Evolutionary conservation across 1,284 basidiomycete species (phyloP).

Genomic region (Papiliotrema flavescens): DNA sequence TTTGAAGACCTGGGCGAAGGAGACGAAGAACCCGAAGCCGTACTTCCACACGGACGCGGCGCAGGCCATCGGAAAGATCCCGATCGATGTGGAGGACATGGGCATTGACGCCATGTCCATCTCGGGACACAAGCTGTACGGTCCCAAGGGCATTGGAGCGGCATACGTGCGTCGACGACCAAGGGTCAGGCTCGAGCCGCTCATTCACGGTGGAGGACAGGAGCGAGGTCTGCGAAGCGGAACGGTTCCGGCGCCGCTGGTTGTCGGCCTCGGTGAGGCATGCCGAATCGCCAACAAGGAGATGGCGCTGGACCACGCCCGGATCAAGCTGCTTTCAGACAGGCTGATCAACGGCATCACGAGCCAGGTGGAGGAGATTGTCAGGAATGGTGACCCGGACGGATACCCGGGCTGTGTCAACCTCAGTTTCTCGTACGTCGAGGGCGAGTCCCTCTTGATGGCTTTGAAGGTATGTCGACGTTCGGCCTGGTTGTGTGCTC

Average conservation of each 20-base stretch:
- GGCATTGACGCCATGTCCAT: conserved; percentile 95
- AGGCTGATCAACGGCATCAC: conserved; percentile 80
- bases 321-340: conserved; percentile 72
- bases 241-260: conserved; percentile 83
- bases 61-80: conserved; percentile 89
- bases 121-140: conserved; percentile 97
- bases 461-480: conserved; percentile 67
- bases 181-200: conserved; percentile 89
- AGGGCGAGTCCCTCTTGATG: conserved; percentile 97
- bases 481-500: not conserved
- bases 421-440: conserved; percentile 93
- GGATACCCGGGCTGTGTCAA: conserved; percentile 94
- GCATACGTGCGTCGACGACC: conserved; percentile 91
- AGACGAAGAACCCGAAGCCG: conserved; percentile 72
- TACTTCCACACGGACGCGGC: conserved; percentile 98
- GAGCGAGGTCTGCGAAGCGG: conserved; percentile 93
- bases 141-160: conserved; percentile 94
- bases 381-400: conserved; percentile 85
- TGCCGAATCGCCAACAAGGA: conserved; percentile 86
- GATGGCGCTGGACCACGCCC: conserved; percentile 84
- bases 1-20: conserved; percentile 52
- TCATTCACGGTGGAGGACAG: conserved; percentile 94
- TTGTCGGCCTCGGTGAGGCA: conserved; percentile 93
- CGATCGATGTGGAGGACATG: conserved; percentile 89
- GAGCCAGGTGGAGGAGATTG: conserved; percentile 78